These are phyloP conservation scores for Tubosaeta brunneosetosa DNA, from an alignment of 768 basidiomycete species.

Conservation along the genomic window DNA sequence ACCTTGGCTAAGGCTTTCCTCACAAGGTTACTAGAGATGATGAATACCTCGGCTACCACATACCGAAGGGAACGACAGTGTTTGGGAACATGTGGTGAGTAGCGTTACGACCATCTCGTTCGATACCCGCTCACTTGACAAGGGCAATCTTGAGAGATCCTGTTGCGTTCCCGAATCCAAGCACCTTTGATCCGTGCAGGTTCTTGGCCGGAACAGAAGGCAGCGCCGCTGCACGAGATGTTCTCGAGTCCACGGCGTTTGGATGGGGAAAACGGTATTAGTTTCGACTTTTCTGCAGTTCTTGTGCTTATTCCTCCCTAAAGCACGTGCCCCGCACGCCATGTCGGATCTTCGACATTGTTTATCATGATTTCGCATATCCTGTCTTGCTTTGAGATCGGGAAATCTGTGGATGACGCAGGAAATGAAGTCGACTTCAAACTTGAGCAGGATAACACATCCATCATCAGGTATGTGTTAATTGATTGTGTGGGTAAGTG, in stretches of 20 bases:
- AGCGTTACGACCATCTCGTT: neutral
- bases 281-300: too few relatives aligned
- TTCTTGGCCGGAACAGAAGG: neutral
- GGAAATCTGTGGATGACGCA: neutral
- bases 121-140: neutral
- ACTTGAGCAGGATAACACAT: neutral
- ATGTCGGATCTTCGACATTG: neutral
- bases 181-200: neutral
- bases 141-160: constrained; percentile 1
- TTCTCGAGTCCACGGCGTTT: neutral
- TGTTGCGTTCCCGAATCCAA: neutral
- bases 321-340: neutral
- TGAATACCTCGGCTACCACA: constrained; percentile 29
- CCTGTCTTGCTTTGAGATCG: neutral
- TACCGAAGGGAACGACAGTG: constrained; percentile 40
- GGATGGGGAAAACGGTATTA: neutral
- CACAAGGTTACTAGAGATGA: constrained; percentile 33
- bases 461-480: neutral
- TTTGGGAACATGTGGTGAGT: constrained; percentile 38
- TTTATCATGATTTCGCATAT: constrained; percentile 1
- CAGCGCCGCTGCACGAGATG: neutral
- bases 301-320: neutral
- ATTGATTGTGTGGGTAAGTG: neutral
- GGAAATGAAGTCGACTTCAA: neutral
- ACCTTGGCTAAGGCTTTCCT: constrained; percentile 24